These are phyloP conservation scores for Talaromyces thailandensis DNA, from an alignment of 495 filamentous ascomycete species.

Conservation along the genomic window DNA sequence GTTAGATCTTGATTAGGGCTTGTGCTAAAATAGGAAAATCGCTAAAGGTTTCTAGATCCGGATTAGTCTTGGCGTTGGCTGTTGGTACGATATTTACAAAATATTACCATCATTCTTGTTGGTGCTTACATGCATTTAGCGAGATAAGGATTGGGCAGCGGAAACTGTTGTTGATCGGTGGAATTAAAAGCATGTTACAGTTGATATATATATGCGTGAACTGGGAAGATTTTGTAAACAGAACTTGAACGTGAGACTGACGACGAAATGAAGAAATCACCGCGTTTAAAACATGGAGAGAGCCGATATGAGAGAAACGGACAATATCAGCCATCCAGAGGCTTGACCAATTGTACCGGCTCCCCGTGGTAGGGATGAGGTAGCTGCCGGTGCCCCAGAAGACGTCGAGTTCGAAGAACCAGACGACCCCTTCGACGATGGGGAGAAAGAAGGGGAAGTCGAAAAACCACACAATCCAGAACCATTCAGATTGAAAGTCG, in stretches of 20 bases:
- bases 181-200: background rate
- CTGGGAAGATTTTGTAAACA: background rate
- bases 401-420: background rate
- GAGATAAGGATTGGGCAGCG: background rate
- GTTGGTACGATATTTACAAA: background rate
- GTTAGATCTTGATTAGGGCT: background rate
- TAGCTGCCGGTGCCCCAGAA: background rate
- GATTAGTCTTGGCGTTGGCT: background rate
- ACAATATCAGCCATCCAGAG: background rate
- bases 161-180: background rate
- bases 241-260: background rate
- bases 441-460: background rate
- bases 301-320: background rate
- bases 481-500: slow-evolving; percentile 12
- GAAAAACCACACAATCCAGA: slow-evolving; percentile 18
- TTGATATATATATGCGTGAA: background rate
- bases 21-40: background rate
- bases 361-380: background rate
- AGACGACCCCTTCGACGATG: background rate
- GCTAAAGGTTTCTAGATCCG: background rate
- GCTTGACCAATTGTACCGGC: background rate
- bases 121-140: background rate
- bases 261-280: background rate
- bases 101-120: background rate
- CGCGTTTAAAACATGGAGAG: background rate